Conservation (phyloP, 2,329 filamentous ascomycete species). For the Pseudohalonectria lignicola region DNA sequence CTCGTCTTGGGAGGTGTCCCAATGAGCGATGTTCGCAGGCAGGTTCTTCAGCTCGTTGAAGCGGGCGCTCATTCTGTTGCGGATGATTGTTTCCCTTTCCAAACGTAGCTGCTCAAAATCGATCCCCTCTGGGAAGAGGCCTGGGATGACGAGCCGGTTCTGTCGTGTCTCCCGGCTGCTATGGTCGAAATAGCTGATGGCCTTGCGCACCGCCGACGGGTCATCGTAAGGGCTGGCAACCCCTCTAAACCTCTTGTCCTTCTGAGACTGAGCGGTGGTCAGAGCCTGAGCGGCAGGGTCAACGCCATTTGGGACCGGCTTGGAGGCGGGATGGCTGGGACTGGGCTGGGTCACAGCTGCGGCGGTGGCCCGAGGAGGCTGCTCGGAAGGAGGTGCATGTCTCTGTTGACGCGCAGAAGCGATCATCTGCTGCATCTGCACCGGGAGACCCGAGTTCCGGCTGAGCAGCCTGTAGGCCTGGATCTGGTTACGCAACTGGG, state of each 20-base stretch:
- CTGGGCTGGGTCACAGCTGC: conserved; percentile 19
- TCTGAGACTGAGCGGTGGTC: conserved; percentile 19
- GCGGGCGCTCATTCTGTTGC: conserved; percentile 79
- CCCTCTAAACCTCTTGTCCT: conserved; percentile 52
- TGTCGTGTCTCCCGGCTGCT: conserved; percentile 52
- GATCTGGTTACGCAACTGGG: conserved; percentile 74
- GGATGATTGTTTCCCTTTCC: conserved; percentile 78
- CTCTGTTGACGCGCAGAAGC: conserved; percentile 65
- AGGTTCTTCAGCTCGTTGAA: conserved; percentile 76
- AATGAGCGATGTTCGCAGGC: conserved; percentile 76
- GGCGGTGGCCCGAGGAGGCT: conserved; percentile 25
- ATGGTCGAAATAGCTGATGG: conserved; percentile 74
- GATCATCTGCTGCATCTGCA: conserved; percentile 69
- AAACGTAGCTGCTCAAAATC: conserved; percentile 79
- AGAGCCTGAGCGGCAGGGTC: conserved; percentile 19
- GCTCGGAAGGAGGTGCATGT: conserved; percentile 39
- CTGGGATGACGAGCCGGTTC: conserved; percentile 71
- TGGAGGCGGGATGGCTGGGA: conserved; percentile 27
- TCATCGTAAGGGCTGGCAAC: conserved; percentile 63
- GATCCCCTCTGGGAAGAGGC: conserved; percentile 78
- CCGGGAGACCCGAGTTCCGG: conserved; percentile 75
- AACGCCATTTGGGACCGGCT: conserved; percentile 20
- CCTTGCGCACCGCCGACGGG: conserved; percentile 36
- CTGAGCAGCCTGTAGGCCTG: conserved; percentile 82
- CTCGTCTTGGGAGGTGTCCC: conserved; percentile 64